Base-by-base conservation (phyloP, 2,329 filamentous ascomycete species). In the Purpureocillium lavendulum region DNA sequence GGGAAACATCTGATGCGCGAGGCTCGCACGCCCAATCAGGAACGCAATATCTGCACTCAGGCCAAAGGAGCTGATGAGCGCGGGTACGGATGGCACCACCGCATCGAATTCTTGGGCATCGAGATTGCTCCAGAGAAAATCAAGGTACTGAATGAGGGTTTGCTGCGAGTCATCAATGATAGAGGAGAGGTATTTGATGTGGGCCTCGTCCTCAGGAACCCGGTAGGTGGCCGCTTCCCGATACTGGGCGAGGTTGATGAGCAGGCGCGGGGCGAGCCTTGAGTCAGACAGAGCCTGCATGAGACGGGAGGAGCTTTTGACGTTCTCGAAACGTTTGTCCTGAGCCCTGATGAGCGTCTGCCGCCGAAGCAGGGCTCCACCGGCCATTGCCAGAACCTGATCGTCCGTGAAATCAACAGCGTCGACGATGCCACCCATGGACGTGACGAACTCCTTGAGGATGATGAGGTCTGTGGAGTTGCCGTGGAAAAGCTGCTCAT, bases 401-500 rank as follows among this genome's bases (percentile, higher is more conserved):
- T 81, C 69, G 49, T 98, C 90, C 24, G 87, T 96, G 54, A 95
- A 90, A 54, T 89, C 87, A 38, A 82, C 76, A 44, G 90, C 83
- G 4, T 89, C 81, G 11, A 90, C 82, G 43, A 98, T 89, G 34
- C 94, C 94, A 14, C 87, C 87, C 92, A 98, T 97, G 3, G 85
- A 86, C 29, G 80, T 80, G 38, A 97, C 84, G 44, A 98, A 75
- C 54, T 97, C 87, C 55, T 92, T 85, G 32, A 98, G 67, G 44
- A 98, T 86, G 46, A 95, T 87, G 28, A 98, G 71, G 58, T 97
- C 89, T 9, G 86, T 94, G 1, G 88, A 84, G 50, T 94, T 94
- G 46, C 89, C 84, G 36, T 74, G 75, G 36, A 80, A 75, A 5
- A 98, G 75, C 57, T 96, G 88, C 44, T 87, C 75, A 35, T 87